Evolutionary conservation across 768 basidiomycete genomes (phyloP).

Genomic region (Mycena crocata): DNA sequence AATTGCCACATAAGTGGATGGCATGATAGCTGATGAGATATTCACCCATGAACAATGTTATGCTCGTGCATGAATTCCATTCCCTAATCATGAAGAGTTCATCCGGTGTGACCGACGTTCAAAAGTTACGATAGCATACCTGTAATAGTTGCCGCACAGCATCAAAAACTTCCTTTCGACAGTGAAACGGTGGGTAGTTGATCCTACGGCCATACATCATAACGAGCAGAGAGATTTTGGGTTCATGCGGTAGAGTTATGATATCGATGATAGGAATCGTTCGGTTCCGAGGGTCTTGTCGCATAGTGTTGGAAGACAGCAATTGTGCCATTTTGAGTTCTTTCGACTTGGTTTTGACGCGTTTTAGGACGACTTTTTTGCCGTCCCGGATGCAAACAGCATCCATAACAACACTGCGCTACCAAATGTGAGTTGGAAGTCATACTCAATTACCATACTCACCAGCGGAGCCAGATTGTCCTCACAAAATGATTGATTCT

Average conservation of each 20-base stretch:
- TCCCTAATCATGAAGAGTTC: slow-evolving; percentile 6
- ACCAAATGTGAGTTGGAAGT: not conserved
- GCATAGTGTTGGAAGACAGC: not conserved
- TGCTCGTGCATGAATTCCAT: slow-evolving; percentile 29
- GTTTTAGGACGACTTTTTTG: slow-evolving; percentile 21
- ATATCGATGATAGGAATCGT: slow-evolving; percentile 14
- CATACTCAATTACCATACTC: not conserved
- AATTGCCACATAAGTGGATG: not conserved
- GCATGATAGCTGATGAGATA: not conserved
- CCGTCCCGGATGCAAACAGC: slow-evolving; percentile 21
- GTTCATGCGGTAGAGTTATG: slow-evolving; percentile 6
- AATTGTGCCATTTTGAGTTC: slow-evolving; percentile 1
- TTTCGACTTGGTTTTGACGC: not conserved
- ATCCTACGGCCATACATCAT: slow-evolving; percentile 24
- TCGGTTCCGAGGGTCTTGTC: not conserved
- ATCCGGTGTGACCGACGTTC: not conserved
- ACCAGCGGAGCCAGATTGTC: not conserved
- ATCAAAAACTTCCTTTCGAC: slow-evolving; percentile 27
- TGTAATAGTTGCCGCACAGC: slow-evolving; percentile 28
- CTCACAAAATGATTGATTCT: not conserved
- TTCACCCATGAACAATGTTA: slow-evolving; percentile 19
- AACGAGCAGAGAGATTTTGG: not conserved
- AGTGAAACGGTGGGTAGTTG: slow-evolving; percentile 26
- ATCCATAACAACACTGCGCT: slow-evolving; percentile 2
- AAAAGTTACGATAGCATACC: not conserved